Evolutionary conservation across 2,329 filamentous ascomycete genomes (phyloP), one percentile per base, ranked within the genome.

Genomic region (Orbilia javanica): DNA sequence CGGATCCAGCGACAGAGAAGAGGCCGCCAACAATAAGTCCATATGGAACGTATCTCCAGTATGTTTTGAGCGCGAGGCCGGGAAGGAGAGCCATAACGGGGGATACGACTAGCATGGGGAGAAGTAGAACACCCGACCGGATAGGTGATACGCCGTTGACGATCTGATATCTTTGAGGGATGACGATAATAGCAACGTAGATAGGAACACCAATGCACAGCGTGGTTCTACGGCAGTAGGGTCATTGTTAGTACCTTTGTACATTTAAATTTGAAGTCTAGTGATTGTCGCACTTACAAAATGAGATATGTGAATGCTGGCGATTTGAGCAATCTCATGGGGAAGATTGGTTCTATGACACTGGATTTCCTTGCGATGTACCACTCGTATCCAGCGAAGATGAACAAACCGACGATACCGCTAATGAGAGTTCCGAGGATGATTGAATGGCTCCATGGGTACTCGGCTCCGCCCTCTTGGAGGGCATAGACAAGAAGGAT

Each of bases 401-500:
- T 83, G 2, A 80, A 79, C 34, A 83, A 69, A 80, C 82, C 84
- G 15, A 81, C 77, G 34, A 84, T 22, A 55, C 66, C 71, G 10
- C 79, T 79, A 0, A 81, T 44, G 0, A 83, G 63, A 1, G 82
- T 82, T 8, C 81, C 79, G 3, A 86, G 82, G 3, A 87, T 83
- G 4, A 83, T 77, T 0, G 83, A 82, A 50, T 84, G 85, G 6
- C 78, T 81, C 86, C 86, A 88, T 2, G 84, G 79, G 63, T 85
- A 86, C 4, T 82, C 82, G 18, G 83, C 80, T 4, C 86, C 86
- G 4, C 82, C 86, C 78, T 86, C 83, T 55, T 88, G 84, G 13
- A 88, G 82, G 0, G 84, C 85, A 44, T 86, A 85, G 15, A 87
- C 84, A n/a, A 87, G 80, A 2, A 87, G 82, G 2, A 86, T 83